Evolutionary conservation across 2,329 filamentous ascomycete genomes (phyloP).

Genomic region (Coleophoma crateriformis): DNA sequence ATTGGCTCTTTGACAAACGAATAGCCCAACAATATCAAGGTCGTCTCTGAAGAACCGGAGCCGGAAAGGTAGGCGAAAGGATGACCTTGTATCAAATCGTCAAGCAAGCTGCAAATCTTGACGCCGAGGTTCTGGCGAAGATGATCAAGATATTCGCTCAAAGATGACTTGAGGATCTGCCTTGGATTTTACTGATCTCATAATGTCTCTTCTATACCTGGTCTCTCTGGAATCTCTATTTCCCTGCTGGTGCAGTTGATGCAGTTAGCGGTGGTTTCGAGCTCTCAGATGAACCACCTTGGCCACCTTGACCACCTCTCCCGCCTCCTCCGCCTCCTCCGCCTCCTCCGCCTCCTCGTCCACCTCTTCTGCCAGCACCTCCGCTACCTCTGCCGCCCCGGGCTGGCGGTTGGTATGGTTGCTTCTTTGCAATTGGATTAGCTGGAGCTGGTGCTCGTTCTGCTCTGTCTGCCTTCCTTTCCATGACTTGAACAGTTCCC

Average conservation of each 20-base stretch:
- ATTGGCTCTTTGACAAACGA: no score
- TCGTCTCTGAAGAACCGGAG: no score
- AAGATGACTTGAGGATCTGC: no score
- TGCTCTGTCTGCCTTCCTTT: constrained; percentile 50
- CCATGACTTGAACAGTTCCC: constrained; percentile 80
- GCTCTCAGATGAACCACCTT: constrained; percentile 3
- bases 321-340: constrained; percentile 4
- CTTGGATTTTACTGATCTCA: no score
- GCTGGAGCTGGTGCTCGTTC: constrained; percentile 51
- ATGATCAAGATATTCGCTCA: no score
- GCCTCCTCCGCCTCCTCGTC: constrained; percentile 2
- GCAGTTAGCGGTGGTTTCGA: constrained; percentile 8
- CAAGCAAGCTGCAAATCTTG: no score
- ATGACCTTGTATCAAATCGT: no score
- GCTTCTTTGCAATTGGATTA: constrained; percentile 76
- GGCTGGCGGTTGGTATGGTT: constrained; percentile 5
- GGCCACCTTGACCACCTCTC: constrained; percentile 1
- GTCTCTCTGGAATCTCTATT: constrained; percentile 7
- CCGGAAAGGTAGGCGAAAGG: no score
- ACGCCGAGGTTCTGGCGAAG: no score
- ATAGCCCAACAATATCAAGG: no score
- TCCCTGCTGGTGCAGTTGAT: constrained; percentile 19
- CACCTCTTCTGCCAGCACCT: constrained; percentile 9
- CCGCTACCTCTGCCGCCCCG: constrained; percentile 15
- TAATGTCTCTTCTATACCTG: no score